phyloP scores from a whole-genome alignment of 306 rosid genomes.

The Pterocarpus santalinus region DNA sequence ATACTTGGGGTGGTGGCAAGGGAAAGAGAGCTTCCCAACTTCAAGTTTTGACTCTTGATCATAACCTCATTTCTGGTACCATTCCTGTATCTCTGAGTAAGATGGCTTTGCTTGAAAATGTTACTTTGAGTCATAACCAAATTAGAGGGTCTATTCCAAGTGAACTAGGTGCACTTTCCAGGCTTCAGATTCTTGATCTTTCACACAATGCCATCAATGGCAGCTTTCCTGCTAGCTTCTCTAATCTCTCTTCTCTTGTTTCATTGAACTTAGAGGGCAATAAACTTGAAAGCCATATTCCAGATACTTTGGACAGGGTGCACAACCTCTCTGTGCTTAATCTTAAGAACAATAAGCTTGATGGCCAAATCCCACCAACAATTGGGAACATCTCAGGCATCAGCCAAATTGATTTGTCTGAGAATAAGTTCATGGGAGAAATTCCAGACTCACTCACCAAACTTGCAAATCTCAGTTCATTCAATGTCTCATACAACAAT shows the following conservation, averaged over 20 bases:
- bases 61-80: conserved; percentile 67
- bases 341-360: conserved; percentile 68
- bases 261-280: conserved; percentile 65
- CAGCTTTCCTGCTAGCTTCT: conserved; percentile 68
- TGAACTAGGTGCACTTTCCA: conserved; percentile 68
- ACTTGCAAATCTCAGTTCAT: conserved; percentile 69
- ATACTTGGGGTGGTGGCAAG: conserved; percentile 63
- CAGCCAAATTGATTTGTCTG: conserved; percentile 70
- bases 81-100: conserved; percentile 72
- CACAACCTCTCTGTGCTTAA: conserved; percentile 73
- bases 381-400: conserved; percentile 79
- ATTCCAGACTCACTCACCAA: conserved; percentile 73
- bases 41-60: conserved; percentile 72
- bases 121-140: conserved; percentile 72
- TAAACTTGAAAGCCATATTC: conserved; percentile 58
- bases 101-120: conserved; percentile 62
- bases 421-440: conserved; percentile 66
- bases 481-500: conserved; percentile 89
- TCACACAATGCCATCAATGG: conserved; percentile 84
- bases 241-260: conserved; percentile 70
- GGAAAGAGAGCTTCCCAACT: conserved; percentile 59
- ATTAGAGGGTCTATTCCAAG: conserved; percentile 73
- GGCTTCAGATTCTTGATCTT: conserved; percentile 74
- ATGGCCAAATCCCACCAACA: conserved; percentile 80
- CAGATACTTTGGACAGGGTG: conserved; percentile 59